Evolutionary conservation across 768 basidiomycete genomes (phyloP).

Genomic region (Phaffia tasmanica): DNA sequence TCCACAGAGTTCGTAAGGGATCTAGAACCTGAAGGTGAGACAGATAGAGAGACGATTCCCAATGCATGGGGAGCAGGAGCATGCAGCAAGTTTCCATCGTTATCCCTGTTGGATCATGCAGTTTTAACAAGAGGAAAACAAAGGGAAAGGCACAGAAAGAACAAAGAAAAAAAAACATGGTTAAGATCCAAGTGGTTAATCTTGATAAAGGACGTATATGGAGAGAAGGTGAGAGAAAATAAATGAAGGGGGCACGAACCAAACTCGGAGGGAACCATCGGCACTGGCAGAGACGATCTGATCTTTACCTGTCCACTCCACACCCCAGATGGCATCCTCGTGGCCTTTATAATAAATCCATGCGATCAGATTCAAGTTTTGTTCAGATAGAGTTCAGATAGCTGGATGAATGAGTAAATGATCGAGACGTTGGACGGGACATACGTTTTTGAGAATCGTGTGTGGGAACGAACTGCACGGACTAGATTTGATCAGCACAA

Average conservation of each 20-base stretch:
- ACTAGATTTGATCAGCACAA: not conserved
- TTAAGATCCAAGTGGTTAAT: slow-evolving; percentile 30
- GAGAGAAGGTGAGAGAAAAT: slow-evolving; percentile 65
- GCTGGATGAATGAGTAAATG: not conserved
- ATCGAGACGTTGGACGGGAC: not conserved
- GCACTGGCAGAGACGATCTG: slow-evolving; percentile 60
- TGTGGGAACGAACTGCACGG: slow-evolving; percentile 12
- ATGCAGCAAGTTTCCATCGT: slow-evolving; percentile 51
- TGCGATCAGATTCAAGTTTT: too few species aligned
- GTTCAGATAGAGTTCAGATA: slow-evolving; percentile 4
- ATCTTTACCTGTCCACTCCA: slow-evolving; percentile 57
- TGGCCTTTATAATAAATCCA: slow-evolving; percentile 48
- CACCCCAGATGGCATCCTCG: slow-evolving; percentile 66
- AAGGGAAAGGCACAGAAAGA: not conserved
- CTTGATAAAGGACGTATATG: slow-evolving; percentile 66
- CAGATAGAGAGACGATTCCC: slow-evolving; percentile 70
- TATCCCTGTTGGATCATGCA: slow-evolving; percentile 48
- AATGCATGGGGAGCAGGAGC: slow-evolving; percentile 66
- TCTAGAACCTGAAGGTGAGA: slow-evolving; percentile 49
- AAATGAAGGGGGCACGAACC: slow-evolving; percentile 52
- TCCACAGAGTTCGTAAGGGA: slow-evolving; percentile 75
- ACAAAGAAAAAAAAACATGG: too few species aligned
- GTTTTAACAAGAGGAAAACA: slow-evolving; percentile 30
- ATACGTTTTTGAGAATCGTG: slow-evolving; percentile 13
- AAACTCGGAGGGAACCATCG: slow-evolving; percentile 63